phyloP scores from a whole-genome alignment of 306 rosid species.

The Quercus engelmannii region DNA sequence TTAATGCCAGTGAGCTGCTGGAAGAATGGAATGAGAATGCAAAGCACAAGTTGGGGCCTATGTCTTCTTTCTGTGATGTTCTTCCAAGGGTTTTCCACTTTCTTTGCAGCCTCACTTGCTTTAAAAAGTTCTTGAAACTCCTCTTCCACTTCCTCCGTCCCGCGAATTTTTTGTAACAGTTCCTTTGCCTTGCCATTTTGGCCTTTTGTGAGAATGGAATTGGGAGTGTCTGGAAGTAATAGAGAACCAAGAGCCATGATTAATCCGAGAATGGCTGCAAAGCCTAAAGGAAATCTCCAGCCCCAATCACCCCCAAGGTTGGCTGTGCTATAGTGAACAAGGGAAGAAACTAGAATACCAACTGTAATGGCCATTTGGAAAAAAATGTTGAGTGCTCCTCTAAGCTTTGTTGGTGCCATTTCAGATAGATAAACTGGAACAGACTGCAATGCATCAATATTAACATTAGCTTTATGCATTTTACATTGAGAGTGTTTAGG shows the following conservation, averaged over 20 bases:
- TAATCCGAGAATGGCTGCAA: constrained; percentile 38
- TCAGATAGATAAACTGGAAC: constrained; percentile 44
- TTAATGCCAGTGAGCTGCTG: constrained; percentile 49
- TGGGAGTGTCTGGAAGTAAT: constrained; percentile 44
- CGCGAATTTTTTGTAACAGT: constrained; percentile 31
- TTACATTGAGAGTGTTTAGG: too few relatives aligned
- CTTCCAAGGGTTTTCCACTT: constrained; percentile 32
- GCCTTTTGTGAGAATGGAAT: constrained; percentile 41
- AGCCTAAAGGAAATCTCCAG: constrained; percentile 35
- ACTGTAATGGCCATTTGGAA: constrained; percentile 47
- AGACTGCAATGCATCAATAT: constrained; percentile 21
- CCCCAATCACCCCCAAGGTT: constrained; percentile 33
- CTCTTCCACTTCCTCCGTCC: constrained; percentile 18
- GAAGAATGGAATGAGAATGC: constrained; percentile 38
- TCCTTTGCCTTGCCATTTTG: constrained; percentile 27
- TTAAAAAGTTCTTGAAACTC: constrained; percentile 37
- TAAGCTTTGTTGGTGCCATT: constrained; percentile 39
- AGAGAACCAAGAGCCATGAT: constrained; percentile 37
- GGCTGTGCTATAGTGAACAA: constrained; percentile 30
- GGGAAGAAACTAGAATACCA: constrained; percentile 34
- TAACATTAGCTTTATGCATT: too few relatives aligned
- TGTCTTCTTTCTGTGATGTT: constrained; percentile 19
- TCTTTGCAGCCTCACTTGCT: constrained; percentile 35
- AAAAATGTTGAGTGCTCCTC: constrained; percentile 45
- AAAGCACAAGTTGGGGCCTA: constrained; percentile 40